Percentiles rank a stretch among this genome's conserved stretches.
These are phyloP conservation scores for Beauveria varroae DNA, from an alignment of 2,329 filamentous ascomycete species.

Conservation along the genomic window DNA sequence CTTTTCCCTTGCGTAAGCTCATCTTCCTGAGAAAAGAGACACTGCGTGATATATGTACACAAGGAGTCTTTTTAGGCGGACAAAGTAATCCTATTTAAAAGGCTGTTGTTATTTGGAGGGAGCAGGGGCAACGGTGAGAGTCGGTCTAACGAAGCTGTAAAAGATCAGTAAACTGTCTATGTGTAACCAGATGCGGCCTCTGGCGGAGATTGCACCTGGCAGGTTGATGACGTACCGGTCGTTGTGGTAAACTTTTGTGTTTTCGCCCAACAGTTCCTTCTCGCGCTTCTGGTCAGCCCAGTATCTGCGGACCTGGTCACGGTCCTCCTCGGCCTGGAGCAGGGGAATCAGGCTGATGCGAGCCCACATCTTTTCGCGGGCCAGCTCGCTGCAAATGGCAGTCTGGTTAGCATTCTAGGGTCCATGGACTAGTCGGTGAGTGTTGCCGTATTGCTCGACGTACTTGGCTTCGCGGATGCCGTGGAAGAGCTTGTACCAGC, in stretches of 20 bases:
- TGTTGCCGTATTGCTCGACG: slow-evolving; percentile 24
- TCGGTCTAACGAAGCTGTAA: slow-evolving; percentile 70
- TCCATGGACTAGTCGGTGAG: background rate
- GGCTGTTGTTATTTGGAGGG: slow-evolving; percentile 44
- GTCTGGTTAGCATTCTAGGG: slow-evolving; percentile 7
- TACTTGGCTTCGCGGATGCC: slow-evolving; percentile 91
- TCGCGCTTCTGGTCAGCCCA: slow-evolving; percentile 83
- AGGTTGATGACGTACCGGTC: slow-evolving; percentile 58
- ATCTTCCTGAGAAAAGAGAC: background rate
- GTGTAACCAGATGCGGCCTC: background rate
- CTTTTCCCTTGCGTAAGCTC: background rate
- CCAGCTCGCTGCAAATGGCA: slow-evolving; percentile 63
- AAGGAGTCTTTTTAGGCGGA: background rate
- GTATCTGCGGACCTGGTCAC: slow-evolving; percentile 83
- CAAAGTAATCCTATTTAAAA: background rate
- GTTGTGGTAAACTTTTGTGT: slow-evolving; percentile 78
- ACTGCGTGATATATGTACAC: slow-evolving; percentile 14
- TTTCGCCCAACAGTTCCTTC: slow-evolving; percentile 79
- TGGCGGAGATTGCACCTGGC: background rate
- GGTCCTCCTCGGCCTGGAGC: slow-evolving; percentile 93
- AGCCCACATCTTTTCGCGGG: slow-evolving; percentile 96
- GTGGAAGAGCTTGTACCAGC: slow-evolving; percentile 78
- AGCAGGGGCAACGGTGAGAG: slow-evolving; percentile 65
- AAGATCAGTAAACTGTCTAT: background rate
- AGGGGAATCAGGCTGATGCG: slow-evolving; percentile 91